Evolutionary conservation across 768 basidiomycete genomes (phyloP).

Genomic region (Omphalotus guepiniiformis): DNA sequence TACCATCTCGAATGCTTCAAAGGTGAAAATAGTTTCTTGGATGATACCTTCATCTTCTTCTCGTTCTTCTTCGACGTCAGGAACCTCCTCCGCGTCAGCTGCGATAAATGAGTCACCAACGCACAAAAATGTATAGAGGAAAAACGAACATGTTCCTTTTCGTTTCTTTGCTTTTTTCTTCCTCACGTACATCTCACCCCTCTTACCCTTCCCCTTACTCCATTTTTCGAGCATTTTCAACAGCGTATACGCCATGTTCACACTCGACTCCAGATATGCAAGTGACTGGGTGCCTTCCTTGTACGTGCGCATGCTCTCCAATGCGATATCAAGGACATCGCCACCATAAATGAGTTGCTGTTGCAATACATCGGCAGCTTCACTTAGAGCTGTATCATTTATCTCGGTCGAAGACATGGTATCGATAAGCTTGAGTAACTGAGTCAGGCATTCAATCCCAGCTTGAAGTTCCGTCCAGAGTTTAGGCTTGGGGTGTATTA

Average conservation of each 20-base stretch:
- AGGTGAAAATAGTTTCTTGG: constrained; percentile 85
- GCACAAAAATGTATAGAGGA: constrained; percentile 11
- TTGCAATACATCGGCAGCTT: constrained; percentile 78
- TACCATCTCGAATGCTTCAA: constrained; percentile 88
- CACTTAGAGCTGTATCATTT: constrained; percentile 47
- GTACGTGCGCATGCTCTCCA: constrained; percentile 74
- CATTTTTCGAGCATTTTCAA: constrained; percentile 87
- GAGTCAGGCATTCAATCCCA: constrained; percentile 90
- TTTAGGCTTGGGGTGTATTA: constrained; percentile 60
- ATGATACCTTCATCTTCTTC: constrained; percentile 61
- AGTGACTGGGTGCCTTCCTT: constrained; percentile 74
- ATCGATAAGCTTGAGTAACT: constrained; percentile 86
- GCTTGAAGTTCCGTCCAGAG: constrained; percentile 93
- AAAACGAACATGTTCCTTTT: constrained; percentile 26
- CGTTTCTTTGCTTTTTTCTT: constrained; percentile 63
- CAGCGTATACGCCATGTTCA: constrained; percentile 82
- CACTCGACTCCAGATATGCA: constrained; percentile 82
- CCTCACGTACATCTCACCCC: constrained; percentile 54
- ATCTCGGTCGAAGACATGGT: constrained; percentile 60
- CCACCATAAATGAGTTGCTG: constrained; percentile 94
- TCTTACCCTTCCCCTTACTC: constrained; percentile 62
- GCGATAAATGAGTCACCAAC: constrained; percentile 18
- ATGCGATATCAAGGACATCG: constrained; percentile 84
- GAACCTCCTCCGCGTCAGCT: constrained; percentile 54
- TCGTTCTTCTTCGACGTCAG: constrained; percentile 63